Evolutionary conservation across 2,329 filamentous ascomycete species (phyloP).

Genomic region (Tolypocladium pustulatum): DNA sequence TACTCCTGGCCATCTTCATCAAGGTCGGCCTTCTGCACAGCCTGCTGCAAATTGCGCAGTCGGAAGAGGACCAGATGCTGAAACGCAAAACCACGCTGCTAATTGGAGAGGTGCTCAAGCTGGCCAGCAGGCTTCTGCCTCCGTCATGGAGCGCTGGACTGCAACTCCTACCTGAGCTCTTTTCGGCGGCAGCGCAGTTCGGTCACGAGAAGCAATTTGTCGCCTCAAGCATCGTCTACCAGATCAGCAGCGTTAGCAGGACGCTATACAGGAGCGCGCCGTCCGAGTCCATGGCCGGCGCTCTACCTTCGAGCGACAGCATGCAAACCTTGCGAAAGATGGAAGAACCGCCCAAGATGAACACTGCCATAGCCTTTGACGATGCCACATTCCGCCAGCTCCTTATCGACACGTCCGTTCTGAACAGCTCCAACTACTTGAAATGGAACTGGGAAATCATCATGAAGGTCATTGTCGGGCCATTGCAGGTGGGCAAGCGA

Average conservation of each 20-base stretch:
- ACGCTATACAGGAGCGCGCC: constrained; percentile 75
- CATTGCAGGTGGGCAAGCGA: constrained; percentile 79
- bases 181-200: constrained; percentile 66
- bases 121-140: constrained; percentile 78
- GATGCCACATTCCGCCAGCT: constrained; percentile 55
- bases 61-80: constrained; percentile 56
- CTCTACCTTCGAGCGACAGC: constrained; percentile 31
- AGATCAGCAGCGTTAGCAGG: constrained; percentile 93
- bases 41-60: constrained; percentile 54
- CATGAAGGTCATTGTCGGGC: constrained; percentile 82
- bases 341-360: constrained; percentile 46
- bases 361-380: constrained; percentile 37
- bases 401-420: constrained; percentile 68
- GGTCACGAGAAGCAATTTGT: constrained; percentile 62
- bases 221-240: constrained; percentile 86
- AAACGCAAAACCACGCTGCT: constrained; percentile 85
- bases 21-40: constrained; percentile 62
- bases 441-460: constrained; percentile 99
- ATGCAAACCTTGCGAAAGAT: constrained; percentile 37
- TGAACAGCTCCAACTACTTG: constrained; percentile 78
- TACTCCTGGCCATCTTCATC: constrained; percentile 77
- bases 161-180: constrained; percentile 79
- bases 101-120: constrained; percentile 81
- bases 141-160: constrained; percentile 71
- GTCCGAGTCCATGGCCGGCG: constrained; percentile 26